A percentile compares a stretch with the other conserved stretches of the same genome.
Evolutionary conservation across 2,329 filamentous ascomycete genomes (phyloP).

Genomic region (Pseudogymnoascus sp.): DNA sequence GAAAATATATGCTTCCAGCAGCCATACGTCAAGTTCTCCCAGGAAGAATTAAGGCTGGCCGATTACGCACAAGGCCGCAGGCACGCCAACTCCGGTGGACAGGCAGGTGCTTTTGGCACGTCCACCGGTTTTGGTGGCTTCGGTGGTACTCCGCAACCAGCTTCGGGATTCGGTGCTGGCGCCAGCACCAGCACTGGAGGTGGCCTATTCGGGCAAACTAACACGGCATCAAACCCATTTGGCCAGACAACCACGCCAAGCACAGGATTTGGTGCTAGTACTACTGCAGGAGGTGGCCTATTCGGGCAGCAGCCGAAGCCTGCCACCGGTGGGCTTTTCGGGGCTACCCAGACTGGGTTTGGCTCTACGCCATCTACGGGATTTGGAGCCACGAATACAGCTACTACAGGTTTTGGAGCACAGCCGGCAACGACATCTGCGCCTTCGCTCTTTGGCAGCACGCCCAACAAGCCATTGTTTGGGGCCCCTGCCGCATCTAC

Average conservation of each 20-base stretch:
- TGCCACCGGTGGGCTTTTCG: slow-evolving; percentile 34
- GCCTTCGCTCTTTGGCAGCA: slow-evolving; percentile 22
- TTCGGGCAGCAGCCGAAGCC: slow-evolving; percentile 32
- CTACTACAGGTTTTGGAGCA: slow-evolving; percentile 18
- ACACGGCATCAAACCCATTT: slow-evolving; percentile 34
- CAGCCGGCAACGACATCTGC: slow-evolving; percentile 18
- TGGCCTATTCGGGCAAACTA: slow-evolving; percentile 33
- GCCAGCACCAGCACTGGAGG: slow-evolving; percentile 21
- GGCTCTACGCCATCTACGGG: slow-evolving; percentile 26
- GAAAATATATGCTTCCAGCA: slow-evolving; percentile 74
- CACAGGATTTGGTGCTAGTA: slow-evolving; percentile 41
- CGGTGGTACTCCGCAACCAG: slow-evolving; percentile 27
- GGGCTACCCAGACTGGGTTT: slow-evolving; percentile 31
- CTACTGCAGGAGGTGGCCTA: slow-evolving; percentile 28
- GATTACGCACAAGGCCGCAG: slow-evolving; percentile 85
- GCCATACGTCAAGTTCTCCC: slow-evolving; percentile 80
- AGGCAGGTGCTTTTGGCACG: slow-evolving; percentile 73
- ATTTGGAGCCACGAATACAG: slow-evolving; percentile 24
- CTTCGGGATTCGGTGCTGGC: slow-evolving; percentile 29
- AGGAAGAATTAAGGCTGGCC: slow-evolving; percentile 72
- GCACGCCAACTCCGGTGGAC: slow-evolving; percentile 73
- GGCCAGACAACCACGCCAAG: slow-evolving; percentile 35
- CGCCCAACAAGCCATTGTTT: slow-evolving; percentile 32
- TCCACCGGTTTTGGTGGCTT: slow-evolving; percentile 48
- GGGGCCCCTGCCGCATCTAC: slow-evolving; percentile 16